Evolutionary conservation across 2,329 filamentous ascomycete genomes (phyloP).

Genomic region (Phialophora verrucosa): DNA sequence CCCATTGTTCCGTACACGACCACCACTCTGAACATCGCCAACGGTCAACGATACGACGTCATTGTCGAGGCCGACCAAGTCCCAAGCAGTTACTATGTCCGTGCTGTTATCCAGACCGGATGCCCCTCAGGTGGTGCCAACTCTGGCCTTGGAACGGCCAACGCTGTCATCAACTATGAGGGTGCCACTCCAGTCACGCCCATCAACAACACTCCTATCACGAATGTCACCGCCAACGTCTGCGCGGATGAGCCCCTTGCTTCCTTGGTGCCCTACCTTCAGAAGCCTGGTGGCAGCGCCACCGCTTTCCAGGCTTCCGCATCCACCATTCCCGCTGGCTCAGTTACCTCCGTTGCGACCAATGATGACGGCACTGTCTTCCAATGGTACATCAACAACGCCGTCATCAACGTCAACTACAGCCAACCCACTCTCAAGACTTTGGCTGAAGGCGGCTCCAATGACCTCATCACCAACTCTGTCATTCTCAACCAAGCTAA

Average conservation of each 20-base stretch:
- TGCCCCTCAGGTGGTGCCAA: slow-evolving; percentile 36
- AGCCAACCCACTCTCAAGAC: slow-evolving; percentile 42
- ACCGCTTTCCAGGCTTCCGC: slow-evolving; percentile 41
- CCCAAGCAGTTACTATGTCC: slow-evolving; percentile 34
- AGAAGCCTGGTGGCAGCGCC: slow-evolving; percentile 35
- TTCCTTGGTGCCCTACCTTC: slow-evolving; percentile 40
- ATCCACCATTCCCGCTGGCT: slow-evolving; percentile 35
- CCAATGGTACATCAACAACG: slow-evolving; percentile 47
- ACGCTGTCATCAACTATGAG: slow-evolving; percentile 41
- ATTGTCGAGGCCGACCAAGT: slow-evolving; percentile 35
- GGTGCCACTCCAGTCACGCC: slow-evolving; percentile 35
- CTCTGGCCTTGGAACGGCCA: slow-evolving; percentile 34
- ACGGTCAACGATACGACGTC: slow-evolving; percentile 54
- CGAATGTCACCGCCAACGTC: slow-evolving; percentile 33
- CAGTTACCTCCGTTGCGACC: slow-evolving; percentile 36
- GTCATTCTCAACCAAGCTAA: slow-evolving; percentile 32
- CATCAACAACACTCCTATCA: slow-evolving; percentile 29
- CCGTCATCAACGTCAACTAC: slow-evolving; percentile 44
- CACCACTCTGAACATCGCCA: slow-evolving; percentile 49
- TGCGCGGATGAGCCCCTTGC: slow-evolving; percentile 42
- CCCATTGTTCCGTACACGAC: slow-evolving; percentile 37
- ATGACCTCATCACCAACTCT: slow-evolving; percentile 32
- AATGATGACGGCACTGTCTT: slow-evolving; percentile 39
- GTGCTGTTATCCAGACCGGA: slow-evolving; percentile 37
- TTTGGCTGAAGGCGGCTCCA: slow-evolving; percentile 21